These are phyloP conservation scores for Psilocybe mexicana DNA, from an alignment of 1,284 basidiomycete genomes.

Conservation along the genomic window DNA sequence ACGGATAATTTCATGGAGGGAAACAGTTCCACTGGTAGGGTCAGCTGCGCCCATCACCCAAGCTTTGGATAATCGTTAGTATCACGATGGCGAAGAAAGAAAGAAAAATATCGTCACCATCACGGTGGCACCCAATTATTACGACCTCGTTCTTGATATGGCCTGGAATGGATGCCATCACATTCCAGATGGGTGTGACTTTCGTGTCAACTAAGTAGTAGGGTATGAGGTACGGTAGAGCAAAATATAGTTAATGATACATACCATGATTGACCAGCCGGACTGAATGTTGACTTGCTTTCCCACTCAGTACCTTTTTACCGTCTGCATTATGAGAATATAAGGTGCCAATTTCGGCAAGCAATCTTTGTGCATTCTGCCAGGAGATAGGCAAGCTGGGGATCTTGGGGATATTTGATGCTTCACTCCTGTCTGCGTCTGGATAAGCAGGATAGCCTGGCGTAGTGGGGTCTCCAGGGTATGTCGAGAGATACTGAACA, in stretches of 20 bases:
- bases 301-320: slow-evolving; percentile 46
- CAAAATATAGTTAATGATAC: slow-evolving; percentile 11
- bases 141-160: slow-evolving; percentile 86
- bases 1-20: slow-evolving; percentile 81
- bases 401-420: slow-evolving; percentile 76
- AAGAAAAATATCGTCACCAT: slow-evolving; percentile 48
- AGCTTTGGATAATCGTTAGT: slow-evolving; percentile 22
- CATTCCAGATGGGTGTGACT: slow-evolving; percentile 86
- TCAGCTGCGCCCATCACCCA: slow-evolving; percentile 81
- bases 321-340: slow-evolving; percentile 32
- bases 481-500: slow-evolving; percentile 79
- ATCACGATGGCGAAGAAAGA: not conserved
- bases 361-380: slow-evolving; percentile 63
- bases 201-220: slow-evolving; percentile 48
- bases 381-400: slow-evolving; percentile 81
- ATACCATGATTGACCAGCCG: slow-evolving; percentile 66
- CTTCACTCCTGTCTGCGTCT: slow-evolving; percentile 72
- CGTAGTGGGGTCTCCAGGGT: slow-evolving; percentile 87
- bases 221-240: not conserved
- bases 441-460: slow-evolving; percentile 88
- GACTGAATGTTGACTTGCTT: slow-evolving; percentile 47
- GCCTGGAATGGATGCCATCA: slow-evolving; percentile 89
- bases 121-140: slow-evolving; percentile 84
- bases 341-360: slow-evolving; percentile 54
- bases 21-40: slow-evolving; percentile 85